Percentiles rank a stretch among this genome's conserved stretches.
Evolutionary conservation across 805 yeast species (phyloP).

Genomic region (Metschnikowia lachancei): DNA sequence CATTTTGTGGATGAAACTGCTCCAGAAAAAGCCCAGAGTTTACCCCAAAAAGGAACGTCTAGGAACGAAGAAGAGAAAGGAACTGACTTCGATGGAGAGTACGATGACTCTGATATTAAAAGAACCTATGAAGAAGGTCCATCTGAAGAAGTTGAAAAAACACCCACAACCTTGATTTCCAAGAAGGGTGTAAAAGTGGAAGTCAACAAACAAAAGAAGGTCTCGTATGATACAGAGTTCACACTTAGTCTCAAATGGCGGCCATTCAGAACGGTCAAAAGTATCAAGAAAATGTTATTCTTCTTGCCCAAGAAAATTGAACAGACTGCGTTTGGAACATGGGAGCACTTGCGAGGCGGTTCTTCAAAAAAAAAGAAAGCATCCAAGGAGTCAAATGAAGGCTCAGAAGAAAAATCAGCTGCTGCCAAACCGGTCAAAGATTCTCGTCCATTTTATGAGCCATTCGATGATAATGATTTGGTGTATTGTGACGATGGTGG

Average conservation of each 20-base stretch:
- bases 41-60: background rate
- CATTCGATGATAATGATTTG: background rate
- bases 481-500: background rate
- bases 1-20: conserved; percentile 7
- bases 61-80: background rate
- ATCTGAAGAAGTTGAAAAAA: background rate
- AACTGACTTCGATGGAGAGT: background rate
- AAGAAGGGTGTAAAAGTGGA: conserved; percentile 7
- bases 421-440: background rate
- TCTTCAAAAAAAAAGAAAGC: background rate
- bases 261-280: conserved; percentile 10
- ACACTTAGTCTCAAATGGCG: conserved; percentile 16
- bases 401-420: background rate
- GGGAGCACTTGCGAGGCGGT: conserved; percentile 6
- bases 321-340: conserved; percentile 4
- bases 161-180: conserved; percentile 2
- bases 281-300: conserved; percentile 13
- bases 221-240: conserved; percentile 11
- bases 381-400: background rate
- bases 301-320: conserved; percentile 11
- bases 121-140: background rate
- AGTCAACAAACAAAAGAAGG: conserved; percentile 3
- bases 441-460: background rate
- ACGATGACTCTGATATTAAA: background rate
- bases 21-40: background rate